Evolutionary conservation across 2,329 filamentous ascomycete genomes (phyloP).

Genomic region (Arthroderma sp.): DNA sequence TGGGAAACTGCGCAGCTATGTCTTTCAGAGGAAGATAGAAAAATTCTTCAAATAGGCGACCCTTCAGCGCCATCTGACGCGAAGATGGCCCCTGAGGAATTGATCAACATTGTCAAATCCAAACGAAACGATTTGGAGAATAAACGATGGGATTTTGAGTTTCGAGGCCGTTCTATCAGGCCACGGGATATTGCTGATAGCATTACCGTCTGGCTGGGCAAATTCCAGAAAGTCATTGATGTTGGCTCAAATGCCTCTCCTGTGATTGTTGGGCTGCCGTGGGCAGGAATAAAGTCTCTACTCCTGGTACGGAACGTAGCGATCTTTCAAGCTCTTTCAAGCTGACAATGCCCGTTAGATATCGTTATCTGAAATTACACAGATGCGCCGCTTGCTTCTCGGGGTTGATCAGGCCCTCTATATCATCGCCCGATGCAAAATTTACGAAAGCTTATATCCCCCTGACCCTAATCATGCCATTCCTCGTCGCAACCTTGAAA

Average conservation of each 20-base stretch:
- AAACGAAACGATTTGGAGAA: neutral
- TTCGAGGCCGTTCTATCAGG: neutral
- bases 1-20: neutral
- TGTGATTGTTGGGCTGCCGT: slow-evolving; percentile 10
- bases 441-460: slow-evolving; percentile 5
- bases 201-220: slow-evolving; percentile 4
- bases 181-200: neutral
- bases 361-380: neutral
- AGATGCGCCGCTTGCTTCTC: slow-evolving; percentile 1
- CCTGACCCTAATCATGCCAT: neutral
- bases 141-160: neutral
- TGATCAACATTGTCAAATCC: neutral
- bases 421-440: slow-evolving; percentile 3
- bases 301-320: slow-evolving; percentile 6
- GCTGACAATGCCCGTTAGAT: neutral
- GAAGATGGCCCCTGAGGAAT: neutral
- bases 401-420: slow-evolving; percentile 4
- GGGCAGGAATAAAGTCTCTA: slow-evolving; percentile 10
- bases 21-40: slow-evolving; percentile 1
- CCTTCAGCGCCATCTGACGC: neutral
- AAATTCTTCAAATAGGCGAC: neutral
- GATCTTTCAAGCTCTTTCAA: neutral
- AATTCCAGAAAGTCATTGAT: slow-evolving; percentile 9
- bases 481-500: neutral
- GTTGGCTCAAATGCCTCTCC: slow-evolving; percentile 7